Percentiles rank a stretch among this genome's conserved stretches.
Evolutionary conservation across 495 filamentous ascomycete species (phyloP).

Genomic region (Rhizodiscina lignyota): DNA sequence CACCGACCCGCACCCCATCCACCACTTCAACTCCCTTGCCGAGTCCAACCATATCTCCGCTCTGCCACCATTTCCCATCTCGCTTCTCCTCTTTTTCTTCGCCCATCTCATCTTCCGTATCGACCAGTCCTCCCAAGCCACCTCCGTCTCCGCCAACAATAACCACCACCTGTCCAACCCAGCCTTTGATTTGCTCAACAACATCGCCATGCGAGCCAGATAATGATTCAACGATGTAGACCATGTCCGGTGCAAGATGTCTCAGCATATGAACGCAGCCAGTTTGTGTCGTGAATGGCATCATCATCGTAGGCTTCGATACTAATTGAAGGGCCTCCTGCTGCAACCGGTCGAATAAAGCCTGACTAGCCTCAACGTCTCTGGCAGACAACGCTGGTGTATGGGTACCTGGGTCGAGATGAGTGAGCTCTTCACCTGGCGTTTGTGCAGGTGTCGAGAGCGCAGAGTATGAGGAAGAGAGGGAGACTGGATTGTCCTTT

Average conservation of each 20-base stretch:
- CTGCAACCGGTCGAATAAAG: constrained; percentile 58
- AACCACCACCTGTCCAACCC: constrained; percentile 71
- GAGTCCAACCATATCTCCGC: constrained; percentile 60
- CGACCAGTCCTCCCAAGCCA: constrained; percentile 69
- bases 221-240: constrained; percentile 42
- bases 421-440: constrained; percentile 42
- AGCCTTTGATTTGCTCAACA: constrained; percentile 30
- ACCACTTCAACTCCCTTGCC: constrained; percentile 58
- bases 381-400: constrained; percentile 11
- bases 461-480: constrained; percentile 77
- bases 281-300: constrained; percentile 65
- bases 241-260: constrained; percentile 62
- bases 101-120: constrained; percentile 69
- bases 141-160: constrained; percentile 50
- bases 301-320: constrained; percentile 65
- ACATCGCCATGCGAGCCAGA: constrained; percentile 15
- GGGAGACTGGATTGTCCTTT: constrained; percentile 33
- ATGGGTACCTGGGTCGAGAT: constrained; percentile 23
- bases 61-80: constrained; percentile 58
- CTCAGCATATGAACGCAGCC: constrained; percentile 72
- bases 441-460: constrained; percentile 59
- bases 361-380: constrained; percentile 20
- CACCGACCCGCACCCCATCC: constrained; percentile 2
- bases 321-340: constrained; percentile 59
- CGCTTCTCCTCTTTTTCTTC: constrained; percentile 24